Percentiles rank a stretch among this genome's conserved stretches.
These are phyloP conservation scores for Acanthamoeba healyi DNA, from an alignment of 208 protist genomes.

Conservation along the genomic window DNA sequence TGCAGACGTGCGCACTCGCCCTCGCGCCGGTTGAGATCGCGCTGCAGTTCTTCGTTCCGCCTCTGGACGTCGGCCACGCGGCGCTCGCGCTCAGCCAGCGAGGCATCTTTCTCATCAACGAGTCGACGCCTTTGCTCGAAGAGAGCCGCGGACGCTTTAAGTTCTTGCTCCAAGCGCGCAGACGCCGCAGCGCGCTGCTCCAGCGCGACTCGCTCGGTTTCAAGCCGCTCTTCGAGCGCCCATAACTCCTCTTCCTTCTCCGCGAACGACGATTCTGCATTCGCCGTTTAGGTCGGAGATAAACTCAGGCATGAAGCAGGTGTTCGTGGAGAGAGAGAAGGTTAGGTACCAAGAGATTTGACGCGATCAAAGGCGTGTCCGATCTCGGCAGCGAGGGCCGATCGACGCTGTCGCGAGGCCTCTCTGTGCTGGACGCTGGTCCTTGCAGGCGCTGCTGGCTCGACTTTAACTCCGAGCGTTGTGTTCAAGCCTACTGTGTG, in stretches of 20 bases:
- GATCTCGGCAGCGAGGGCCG: too few species aligned
- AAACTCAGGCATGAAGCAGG: too few species aligned
- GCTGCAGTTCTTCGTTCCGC: background rate
- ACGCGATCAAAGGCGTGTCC: too few species aligned
- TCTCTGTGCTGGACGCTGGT: too few species aligned
- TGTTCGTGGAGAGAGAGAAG: too few species aligned
- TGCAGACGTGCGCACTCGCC: background rate
- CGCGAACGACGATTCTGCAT: background rate
- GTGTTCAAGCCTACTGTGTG: too few species aligned
- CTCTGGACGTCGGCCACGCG: background rate
- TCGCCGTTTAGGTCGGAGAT: too few species aligned
- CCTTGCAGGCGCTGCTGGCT: too few species aligned
- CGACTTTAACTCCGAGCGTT: too few species aligned
- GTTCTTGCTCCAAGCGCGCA: background rate
- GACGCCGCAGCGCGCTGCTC: background rate
- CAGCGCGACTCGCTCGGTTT: background rate
- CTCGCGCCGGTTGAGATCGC: background rate
- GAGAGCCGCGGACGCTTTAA: background rate
- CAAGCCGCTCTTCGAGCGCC: background rate
- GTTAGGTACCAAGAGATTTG: too few species aligned
- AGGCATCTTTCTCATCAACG: background rate
- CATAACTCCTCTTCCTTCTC: background rate
- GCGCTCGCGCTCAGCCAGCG: background rate
- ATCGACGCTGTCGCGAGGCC: too few species aligned
- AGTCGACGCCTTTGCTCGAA: background rate